Base-by-base conservation (phyloP, 139 green algal genomes). In the Trebouxia sp. region DNA sequence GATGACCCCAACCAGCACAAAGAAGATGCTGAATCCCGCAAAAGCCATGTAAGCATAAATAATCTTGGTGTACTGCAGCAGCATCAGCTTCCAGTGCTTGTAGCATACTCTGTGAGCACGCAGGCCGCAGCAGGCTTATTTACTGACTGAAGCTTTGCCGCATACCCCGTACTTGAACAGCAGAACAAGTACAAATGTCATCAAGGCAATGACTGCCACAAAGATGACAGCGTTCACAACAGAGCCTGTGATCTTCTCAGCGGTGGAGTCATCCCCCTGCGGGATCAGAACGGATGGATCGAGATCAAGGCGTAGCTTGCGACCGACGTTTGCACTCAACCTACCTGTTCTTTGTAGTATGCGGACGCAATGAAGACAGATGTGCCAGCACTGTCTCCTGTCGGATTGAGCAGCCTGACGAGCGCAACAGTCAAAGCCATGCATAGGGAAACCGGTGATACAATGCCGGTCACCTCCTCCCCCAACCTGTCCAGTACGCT, bases 11-110 rank as follows among this genome's bases (percentile, higher is more conserved):
- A 92, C 94, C 51, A 99, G 82, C 47, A 97, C 84, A 83, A 97
- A 98, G 86, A 98, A 97, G 48, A 99, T 95, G 85, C 90, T 90
- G 80, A 98, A 95, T 58, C 94, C 91, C 0, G 93, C 89, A 84
- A 98, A 98, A 3, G 86, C 93, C 93, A 99, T 97, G 89, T 99
- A 99, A 7, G 65, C 91, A 69, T 92, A 98, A 14, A 99, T 98
- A 42, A 93, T 35, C 17, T 87, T 87, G 75, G 91, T 90, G 75
- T 89, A 97, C 92, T 96, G 89, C 74, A 83, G 43, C 35, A 12
- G 32, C 74, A 75, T 4, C 8, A 56, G 7, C 26, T 58, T 58
- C 20, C 20, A 22, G 22, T 17, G 3, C 50, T 58, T 17, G 50
- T 22, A 6, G 22, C 50, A 58, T 22, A 58, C 26, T 28, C 50